Percentiles rank a stretch among this genome's conserved stretches.
Conservation (phyloP, 1,284 basidiomycete genomes). For the Ustilago esculenta region DNA sequence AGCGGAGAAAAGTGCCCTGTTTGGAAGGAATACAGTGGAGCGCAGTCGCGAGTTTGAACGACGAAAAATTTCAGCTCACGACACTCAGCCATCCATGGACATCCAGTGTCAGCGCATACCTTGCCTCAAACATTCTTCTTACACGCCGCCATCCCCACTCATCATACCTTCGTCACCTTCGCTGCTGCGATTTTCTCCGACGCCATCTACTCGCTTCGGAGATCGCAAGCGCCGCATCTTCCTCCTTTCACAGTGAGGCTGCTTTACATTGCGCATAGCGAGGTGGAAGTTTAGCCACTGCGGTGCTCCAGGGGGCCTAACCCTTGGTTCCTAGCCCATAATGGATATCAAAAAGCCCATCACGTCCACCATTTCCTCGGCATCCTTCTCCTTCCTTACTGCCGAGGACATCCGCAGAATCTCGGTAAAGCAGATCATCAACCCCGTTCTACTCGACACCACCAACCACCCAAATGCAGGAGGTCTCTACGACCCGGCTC, state of each 20-base stretch:
- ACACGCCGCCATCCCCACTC: neutral
- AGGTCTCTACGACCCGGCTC: slow-evolving; percentile 92
- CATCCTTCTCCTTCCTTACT: slow-evolving; percentile 95
- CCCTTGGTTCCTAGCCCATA: slow-evolving; percentile 30
- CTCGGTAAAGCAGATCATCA: slow-evolving; percentile 95
- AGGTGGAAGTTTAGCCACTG: slow-evolving; percentile 8
- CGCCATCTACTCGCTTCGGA: no score
- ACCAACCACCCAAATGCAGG: slow-evolving; percentile 89
- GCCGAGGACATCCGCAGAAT: slow-evolving; percentile 90
- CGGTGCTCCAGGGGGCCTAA: slow-evolving; percentile 29
- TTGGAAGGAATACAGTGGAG: no score
- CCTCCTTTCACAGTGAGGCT: neutral
- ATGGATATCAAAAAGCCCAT: slow-evolving; percentile 96
- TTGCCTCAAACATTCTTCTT: neutral
- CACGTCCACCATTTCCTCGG: slow-evolving; percentile 81
- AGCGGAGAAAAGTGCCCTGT: no score
- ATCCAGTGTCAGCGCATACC: no score
- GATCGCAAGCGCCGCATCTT: no score
- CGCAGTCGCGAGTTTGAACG: neutral
- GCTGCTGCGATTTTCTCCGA: neutral
- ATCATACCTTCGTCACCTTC: neutral
- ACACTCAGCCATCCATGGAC: slow-evolving; percentile 17
- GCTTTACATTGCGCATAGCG: slow-evolving; percentile 7
- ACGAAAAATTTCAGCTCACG: slow-evolving; percentile 30
- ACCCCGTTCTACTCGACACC: slow-evolving; percentile 92